These are phyloP conservation scores for Vanrija pseudolonga DNA, from an alignment of 1,284 basidiomycete species.

Conservation along the genomic window DNA sequence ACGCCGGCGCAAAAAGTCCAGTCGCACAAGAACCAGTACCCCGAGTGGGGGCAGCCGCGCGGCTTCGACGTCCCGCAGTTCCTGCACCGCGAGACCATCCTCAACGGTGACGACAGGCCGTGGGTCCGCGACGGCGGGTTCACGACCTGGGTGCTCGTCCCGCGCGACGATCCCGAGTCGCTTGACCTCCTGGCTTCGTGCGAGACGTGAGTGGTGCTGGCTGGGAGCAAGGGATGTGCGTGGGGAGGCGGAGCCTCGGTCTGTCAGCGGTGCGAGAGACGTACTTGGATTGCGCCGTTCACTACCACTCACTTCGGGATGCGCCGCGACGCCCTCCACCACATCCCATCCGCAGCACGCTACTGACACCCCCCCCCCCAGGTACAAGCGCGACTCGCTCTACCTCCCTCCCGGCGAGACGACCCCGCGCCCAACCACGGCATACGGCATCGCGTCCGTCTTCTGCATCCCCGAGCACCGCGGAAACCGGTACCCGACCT, in stretches of 20 bases:
- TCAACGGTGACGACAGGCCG: not conserved
- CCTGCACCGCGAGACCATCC: not conserved
- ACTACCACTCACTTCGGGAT: no score
- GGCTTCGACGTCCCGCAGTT: not conserved
- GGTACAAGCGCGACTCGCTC: constrained; percentile 19
- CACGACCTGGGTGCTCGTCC: constrained; percentile 25
- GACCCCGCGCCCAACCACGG: constrained; percentile 11
- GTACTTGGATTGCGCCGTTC: no score
- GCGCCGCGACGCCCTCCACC: not conserved
- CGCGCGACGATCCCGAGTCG: constrained; percentile 17
- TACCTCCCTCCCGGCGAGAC: constrained; percentile 7
- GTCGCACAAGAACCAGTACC: constrained; percentile 4
- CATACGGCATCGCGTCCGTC: constrained; percentile 38
- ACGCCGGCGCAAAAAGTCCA: no score
- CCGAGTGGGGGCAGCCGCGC: constrained; percentile 1
- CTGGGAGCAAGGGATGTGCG: not conserved
- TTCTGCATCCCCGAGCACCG: constrained; percentile 29
- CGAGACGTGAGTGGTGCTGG: constrained; percentile 22
- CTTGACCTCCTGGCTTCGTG: constrained; percentile 29
- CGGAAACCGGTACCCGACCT: constrained; percentile 34
- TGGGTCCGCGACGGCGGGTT: constrained; percentile 3
- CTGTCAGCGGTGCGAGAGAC: no score
- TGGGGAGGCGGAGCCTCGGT: no score
- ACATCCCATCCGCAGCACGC: not conserved
- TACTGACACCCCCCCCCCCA: constrained; percentile 13